A percentile compares a stretch with the other conserved stretches of the same genome.
These are phyloP conservation scores for Colletotrichum navitas DNA, from an alignment of 2,329 filamentous ascomycete species.

Conservation along the genomic window DNA sequence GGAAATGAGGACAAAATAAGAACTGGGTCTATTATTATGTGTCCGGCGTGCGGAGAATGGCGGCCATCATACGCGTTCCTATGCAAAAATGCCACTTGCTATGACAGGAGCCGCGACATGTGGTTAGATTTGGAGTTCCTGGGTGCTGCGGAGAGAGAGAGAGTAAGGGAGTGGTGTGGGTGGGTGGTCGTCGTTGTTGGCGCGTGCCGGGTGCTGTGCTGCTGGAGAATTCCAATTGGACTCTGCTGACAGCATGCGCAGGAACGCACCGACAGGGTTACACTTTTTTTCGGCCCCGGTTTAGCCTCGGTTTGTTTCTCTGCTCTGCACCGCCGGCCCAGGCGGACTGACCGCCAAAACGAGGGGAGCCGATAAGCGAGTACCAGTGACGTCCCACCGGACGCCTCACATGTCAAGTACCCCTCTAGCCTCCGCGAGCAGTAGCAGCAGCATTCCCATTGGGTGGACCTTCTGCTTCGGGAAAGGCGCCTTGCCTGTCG, in stretches of 20 bases:
- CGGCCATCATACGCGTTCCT: conserved; percentile 44
- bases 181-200: background rate
- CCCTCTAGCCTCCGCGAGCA: conserved; percentile 36
- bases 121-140: conserved; percentile 39
- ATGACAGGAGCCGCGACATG: conserved; percentile 38
- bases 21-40: conserved; percentile 42
- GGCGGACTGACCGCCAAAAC: conserved; percentile 20
- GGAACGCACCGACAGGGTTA: conserved; percentile 30
- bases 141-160: conserved; percentile 16
- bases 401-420: conserved; percentile 32
- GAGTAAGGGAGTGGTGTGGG: conserved; percentile 21
- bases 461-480: conserved; percentile 33
- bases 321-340: conserved; percentile 16
- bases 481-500: conserved; percentile 22
- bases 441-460: conserved; percentile 14
- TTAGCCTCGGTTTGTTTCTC: conserved; percentile 42
- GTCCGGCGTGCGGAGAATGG: conserved; percentile 42
- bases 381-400: conserved; percentile 31
- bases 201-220: conserved; percentile 20
- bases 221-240: conserved; percentile 34
- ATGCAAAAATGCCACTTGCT: conserved; percentile 39
- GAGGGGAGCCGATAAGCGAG: conserved; percentile 30
- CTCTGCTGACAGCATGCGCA: conserved; percentile 38
- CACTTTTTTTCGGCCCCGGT: conserved; percentile 40
- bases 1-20: conserved; percentile 38